These are phyloP conservation scores for Verticillium nubilum DNA, from an alignment of 2,329 filamentous ascomycete genomes.

Conservation along the genomic window DNA sequence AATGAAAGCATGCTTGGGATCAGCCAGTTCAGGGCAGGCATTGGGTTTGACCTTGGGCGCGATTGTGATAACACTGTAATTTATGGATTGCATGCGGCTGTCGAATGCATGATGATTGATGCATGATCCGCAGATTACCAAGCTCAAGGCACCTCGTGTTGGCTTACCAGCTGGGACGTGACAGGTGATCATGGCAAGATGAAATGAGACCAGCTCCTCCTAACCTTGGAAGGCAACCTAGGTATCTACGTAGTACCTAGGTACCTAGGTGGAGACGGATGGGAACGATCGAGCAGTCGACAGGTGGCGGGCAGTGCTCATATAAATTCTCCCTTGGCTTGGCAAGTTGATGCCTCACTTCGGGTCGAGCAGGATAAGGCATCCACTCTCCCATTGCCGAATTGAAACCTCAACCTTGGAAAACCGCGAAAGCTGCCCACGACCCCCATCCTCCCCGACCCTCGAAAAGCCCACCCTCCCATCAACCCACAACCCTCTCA, in stretches of 20 bases:
- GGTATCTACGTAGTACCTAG: too few relatives aligned
- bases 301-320: too few relatives aligned
- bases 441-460: conserved; percentile 10
- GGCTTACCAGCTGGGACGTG: too few relatives aligned
- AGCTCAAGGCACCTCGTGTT: too few relatives aligned
- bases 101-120: conserved; percentile 1
- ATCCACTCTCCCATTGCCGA: conserved; percentile 38
- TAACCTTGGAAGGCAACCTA: too few relatives aligned
- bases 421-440: conserved; percentile 16
- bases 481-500: conserved; percentile 9
- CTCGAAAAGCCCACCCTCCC: conserved; percentile 14
- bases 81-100: conserved; percentile 3
- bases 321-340: neutral
- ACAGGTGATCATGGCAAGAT: neutral
- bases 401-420: conserved; percentile 24
- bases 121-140: too few relatives aligned
- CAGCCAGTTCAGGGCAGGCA: conserved; percentile 1
- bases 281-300: too few relatives aligned
- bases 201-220: neutral
- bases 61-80: conserved; percentile 13
- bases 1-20: conserved; percentile 6
- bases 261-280: too few relatives aligned
- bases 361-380: conserved; percentile 22
- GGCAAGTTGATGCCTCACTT: conserved; percentile 30
- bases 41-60: conserved; percentile 3